These are phyloP conservation scores for Cercospora janseana DNA, from an alignment of 2,329 filamentous ascomycete genomes.

Conservation along the genomic window DNA sequence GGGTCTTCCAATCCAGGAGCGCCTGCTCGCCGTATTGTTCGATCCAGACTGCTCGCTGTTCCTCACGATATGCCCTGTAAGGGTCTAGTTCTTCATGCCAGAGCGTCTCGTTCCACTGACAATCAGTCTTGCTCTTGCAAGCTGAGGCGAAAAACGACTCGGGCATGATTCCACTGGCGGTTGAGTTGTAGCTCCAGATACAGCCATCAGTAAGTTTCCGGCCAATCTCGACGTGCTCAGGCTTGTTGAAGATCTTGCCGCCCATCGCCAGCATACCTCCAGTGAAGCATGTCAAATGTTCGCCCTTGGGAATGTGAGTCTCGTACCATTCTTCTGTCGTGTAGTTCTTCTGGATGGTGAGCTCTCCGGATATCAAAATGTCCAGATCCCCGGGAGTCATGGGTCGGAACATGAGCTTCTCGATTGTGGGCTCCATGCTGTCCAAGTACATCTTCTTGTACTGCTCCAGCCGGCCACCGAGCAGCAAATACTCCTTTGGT, in stretches of 20 bases:
- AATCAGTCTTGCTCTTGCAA: slow-evolving; percentile 44
- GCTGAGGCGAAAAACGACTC: slow-evolving; percentile 47
- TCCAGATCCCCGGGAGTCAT: slow-evolving; percentile 67
- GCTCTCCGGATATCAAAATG: slow-evolving; percentile 69
- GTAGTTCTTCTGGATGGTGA: slow-evolving; percentile 44
- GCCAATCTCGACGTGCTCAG: slow-evolving; percentile 51
- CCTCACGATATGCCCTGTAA: slow-evolving; percentile 26
- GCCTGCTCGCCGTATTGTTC: slow-evolving; percentile 22
- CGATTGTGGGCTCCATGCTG: slow-evolving; percentile 64
- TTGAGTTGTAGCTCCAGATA: slow-evolving; percentile 54
- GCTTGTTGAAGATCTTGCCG: slow-evolving; percentile 52
- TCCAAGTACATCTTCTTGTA: slow-evolving; percentile 72
- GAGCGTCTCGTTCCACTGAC: slow-evolving; percentile 44
- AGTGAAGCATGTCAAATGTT: slow-evolving; percentile 55
- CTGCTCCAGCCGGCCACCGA: slow-evolving; percentile 70
- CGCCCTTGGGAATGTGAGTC: slow-evolving; percentile 45
- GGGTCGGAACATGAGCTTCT: slow-evolving; percentile 74
- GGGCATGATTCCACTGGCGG: slow-evolving; percentile 55
- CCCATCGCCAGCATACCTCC: slow-evolving; percentile 57
- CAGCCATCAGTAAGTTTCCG: slow-evolving; percentile 55
- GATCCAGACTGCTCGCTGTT: slow-evolving; percentile 22
- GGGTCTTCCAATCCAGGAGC: slow-evolving; percentile 13
- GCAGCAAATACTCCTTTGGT: slow-evolving; percentile 66
- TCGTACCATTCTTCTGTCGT: slow-evolving; percentile 40
- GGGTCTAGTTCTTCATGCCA: slow-evolving; percentile 46